phyloP scores from a whole-genome alignment of 768 basidiomycete species.

The Chalciporus pseudorubinellus region DNA sequence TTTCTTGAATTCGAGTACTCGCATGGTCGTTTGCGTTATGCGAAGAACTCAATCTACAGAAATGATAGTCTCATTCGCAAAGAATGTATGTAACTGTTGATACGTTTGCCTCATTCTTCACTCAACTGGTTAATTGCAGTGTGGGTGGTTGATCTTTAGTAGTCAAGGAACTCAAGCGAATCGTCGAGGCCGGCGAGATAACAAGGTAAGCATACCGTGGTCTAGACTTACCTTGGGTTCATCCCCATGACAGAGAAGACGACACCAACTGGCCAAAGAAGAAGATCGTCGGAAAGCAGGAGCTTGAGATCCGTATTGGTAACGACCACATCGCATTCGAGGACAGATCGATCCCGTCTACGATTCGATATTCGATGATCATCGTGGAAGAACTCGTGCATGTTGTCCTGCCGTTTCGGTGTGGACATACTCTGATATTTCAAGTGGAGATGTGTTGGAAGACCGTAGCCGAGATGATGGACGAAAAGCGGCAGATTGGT shows the following conservation, averaged over 20 bases:
- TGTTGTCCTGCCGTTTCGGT: too few relatives aligned
- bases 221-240: not conserved
- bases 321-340: constrained; percentile 97
- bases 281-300: constrained; percentile 98
- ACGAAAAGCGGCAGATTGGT: too few relatives aligned
- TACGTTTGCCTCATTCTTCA: not conserved
- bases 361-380: too few relatives aligned
- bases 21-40: constrained; percentile 93
- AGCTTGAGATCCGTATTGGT: constrained; percentile 91
- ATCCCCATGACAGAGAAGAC: constrained; percentile 73
- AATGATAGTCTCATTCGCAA: constrained; percentile 97
- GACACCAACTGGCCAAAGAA: constrained; percentile 99
- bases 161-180: constrained; percentile 90
- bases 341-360: too few relatives aligned
- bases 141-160: constrained; percentile 92
- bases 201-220: constrained; percentile 65
- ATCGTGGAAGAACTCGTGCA: too few relatives aligned
- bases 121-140: constrained; percentile 46
- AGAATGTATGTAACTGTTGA: constrained; percentile 73
- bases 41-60: constrained; percentile 98
- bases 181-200: constrained; percentile 91
- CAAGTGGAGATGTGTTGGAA: too few relatives aligned
- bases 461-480: too few relatives aligned
- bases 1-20: constrained; percentile 99
- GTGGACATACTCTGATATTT: too few relatives aligned